phyloP scores from a whole-genome alignment of 2,329 filamentous ascomycete species.

The Monosporascus sp. region DNA sequence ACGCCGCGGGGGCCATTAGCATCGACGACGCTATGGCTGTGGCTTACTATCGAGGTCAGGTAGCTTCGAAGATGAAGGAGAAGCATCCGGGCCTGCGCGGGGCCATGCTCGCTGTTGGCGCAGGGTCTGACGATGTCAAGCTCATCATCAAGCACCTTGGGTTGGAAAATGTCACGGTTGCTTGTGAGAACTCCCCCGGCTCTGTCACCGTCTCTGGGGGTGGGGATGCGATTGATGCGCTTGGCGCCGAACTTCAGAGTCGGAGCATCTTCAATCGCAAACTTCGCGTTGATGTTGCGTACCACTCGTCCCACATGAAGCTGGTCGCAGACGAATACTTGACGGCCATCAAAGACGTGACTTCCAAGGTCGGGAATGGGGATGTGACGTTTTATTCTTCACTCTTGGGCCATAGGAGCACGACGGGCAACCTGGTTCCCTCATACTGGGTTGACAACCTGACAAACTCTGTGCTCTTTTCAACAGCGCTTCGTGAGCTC shows the following conservation, averaged over 20 bases:
- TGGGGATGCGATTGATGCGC: constrained; percentile 32
- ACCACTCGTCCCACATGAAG: constrained; percentile 52
- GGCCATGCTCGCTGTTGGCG: neutral
- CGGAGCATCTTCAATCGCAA: constrained; percentile 41
- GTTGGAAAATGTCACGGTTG: constrained; percentile 22
- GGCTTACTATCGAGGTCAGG: neutral
- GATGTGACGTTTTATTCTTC: constrained; percentile 42
- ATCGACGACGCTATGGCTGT: neutral
- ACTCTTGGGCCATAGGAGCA: constrained; percentile 33
- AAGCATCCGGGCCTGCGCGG: neutral
- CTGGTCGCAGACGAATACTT: constrained; percentile 43
- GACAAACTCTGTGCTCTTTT: constrained; percentile 33
- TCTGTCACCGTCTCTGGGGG: constrained; percentile 49
- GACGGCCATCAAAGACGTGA: constrained; percentile 24
- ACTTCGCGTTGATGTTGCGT: constrained; percentile 45
- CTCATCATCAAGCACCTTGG: neutral
- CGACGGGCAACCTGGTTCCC: constrained; percentile 31
- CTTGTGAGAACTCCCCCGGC: constrained; percentile 47
- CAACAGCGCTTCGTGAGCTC: constrained; percentile 33
- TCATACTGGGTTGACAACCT: constrained; percentile 42
- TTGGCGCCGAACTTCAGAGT: constrained; percentile 28
- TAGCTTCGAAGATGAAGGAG: neutral
- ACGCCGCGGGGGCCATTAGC: neutral
- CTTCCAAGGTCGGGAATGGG: constrained; percentile 13
- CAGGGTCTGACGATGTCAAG: neutral